Evolutionary conservation across 1,139 yeast genomes (phyloP).

Genomic region (Groenewaldozyma sp.): DNA sequence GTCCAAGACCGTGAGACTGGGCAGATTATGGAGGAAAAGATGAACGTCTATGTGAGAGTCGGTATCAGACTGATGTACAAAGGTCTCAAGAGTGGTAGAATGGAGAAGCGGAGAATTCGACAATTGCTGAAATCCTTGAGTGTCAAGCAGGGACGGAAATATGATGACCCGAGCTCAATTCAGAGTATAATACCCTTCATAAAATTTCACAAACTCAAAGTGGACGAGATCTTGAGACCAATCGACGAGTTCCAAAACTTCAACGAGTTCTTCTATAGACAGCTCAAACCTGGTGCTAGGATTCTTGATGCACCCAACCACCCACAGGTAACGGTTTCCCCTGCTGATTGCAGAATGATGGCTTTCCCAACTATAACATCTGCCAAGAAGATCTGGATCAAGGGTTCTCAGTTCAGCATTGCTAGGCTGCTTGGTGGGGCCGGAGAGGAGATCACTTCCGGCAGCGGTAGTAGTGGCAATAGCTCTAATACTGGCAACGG

Average conservation of each 20-base stretch:
- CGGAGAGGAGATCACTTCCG: no score
- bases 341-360: conserved; percentile 85
- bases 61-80: conserved; percentile 81
- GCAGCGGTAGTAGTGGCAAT: no score
- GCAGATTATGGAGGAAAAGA: conserved; percentile 79
- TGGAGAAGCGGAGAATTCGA: conserved; percentile 51
- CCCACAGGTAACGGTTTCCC: conserved; percentile 51
- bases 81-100: conserved; percentile 45
- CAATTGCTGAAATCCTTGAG: conserved; percentile 54
- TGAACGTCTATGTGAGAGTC: conserved; percentile 77
- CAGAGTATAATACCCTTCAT: conserved; percentile 68
- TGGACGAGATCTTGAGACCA: conserved; percentile 54
- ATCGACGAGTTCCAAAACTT: conserved; percentile 53
- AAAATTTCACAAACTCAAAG: conserved; percentile 66
- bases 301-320: conserved; percentile 50
- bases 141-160: conserved; percentile 74
- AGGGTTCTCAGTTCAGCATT: conserved; percentile 70
- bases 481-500: no score
- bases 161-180: conserved; percentile 60
- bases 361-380: conserved; percentile 51
- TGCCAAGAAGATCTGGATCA: conserved; percentile 83
- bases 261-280: conserved; percentile 83
- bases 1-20: conserved; percentile 92
- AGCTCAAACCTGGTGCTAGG: conserved; percentile 62
- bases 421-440: conserved; percentile 54